phyloP scores from a whole-genome alignment of 192 early-diverging fungal species.

The Coemansia brasiliensis region DNA sequence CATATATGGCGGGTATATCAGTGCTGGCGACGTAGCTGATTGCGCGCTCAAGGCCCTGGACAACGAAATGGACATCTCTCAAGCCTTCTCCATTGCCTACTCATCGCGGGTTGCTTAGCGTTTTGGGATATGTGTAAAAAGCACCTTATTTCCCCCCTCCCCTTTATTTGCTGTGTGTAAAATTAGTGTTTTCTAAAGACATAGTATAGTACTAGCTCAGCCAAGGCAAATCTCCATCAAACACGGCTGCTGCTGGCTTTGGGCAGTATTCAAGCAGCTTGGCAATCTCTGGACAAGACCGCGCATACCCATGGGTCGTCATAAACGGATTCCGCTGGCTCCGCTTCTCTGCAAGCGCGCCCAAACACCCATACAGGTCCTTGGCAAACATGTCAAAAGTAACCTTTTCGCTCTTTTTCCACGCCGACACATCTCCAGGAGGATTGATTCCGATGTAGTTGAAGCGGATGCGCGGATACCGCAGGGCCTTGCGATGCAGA shows the following conservation, averaged over 20 bases:
- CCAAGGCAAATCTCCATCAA: constrained; percentile 48
- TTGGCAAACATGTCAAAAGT: constrained; percentile 42
- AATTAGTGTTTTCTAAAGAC: too few relatives aligned
- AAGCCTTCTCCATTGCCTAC: constrained; percentile 41
- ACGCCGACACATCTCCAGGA: constrained; percentile 18
- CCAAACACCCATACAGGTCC: constrained; percentile 44
- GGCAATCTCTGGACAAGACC: constrained; percentile 50
- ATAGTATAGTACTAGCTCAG: constrained; percentile 31
- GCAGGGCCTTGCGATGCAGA: constrained; percentile 47
- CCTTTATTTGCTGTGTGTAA: too few relatives aligned
- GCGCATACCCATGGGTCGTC: constrained; percentile 31
- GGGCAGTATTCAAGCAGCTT: constrained; percentile 42
- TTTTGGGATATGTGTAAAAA: too few relatives aligned
- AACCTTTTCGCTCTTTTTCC: constrained; percentile 20
- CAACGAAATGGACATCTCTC: constrained; percentile 34
- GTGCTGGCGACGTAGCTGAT: constrained; percentile 28
- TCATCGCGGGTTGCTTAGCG: constrained; percentile 37
- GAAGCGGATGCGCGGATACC: constrained; percentile 50
- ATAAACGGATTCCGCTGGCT: constrained; percentile 37
- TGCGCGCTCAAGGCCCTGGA: constrained; percentile 40
- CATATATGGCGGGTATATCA: constrained; percentile 41
- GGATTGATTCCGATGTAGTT: constrained; percentile 54
- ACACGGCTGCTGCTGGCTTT: constrained; percentile 21
- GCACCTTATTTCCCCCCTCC: too few relatives aligned
- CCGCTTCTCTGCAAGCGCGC: constrained; percentile 36